Evolutionary conservation across 2,329 filamentous ascomycete species (phyloP), one percentile per base, ranked within the genome.

Genomic region (Passalora sequoiae): DNA sequence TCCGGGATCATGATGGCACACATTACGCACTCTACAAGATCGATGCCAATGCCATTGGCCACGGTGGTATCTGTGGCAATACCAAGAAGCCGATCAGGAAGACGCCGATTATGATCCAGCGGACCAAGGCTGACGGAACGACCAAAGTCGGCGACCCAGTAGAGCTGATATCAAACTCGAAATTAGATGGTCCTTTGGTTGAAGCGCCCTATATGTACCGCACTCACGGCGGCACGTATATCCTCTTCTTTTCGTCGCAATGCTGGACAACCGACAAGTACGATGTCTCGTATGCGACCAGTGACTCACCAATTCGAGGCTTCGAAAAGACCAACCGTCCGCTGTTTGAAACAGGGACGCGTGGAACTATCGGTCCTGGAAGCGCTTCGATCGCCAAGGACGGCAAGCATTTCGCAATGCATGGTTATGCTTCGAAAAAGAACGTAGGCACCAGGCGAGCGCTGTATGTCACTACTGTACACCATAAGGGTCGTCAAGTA

Each of bases 11-110:
- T 6, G 51, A 56, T 38, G 50, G 48, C 6, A 46, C 40, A 4
- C 49, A 55, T 27, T 61, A 55, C 17, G 43, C 56, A 4, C 35
- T 58, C 3, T 61, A 60, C 50, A 61, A 61, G 33, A 43, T 60
- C 41, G 59, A 61, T 40, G 56, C 47, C 15, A 60, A 60, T 46
- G 42, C 53, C 8, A 37, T 54, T 6, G 59, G 59, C 7, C 40
- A 54, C 29, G 59, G 58, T 6, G 57, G 58, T 6, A 17, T 22
- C 1, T 60, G 57, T 47, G 47, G 46, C 27, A 60, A 61, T 30
- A 51, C 33, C 1, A 43, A 50, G 9, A 20, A 39, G n/a, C 59
- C 56, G 3, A 43, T 54, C 4, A 37, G 40, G 6, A 38, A 43
- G 21, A 60, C 59, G 3, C 57, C 56, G 2, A 57, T 61, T 33